These are phyloP conservation scores for Trifolium fragiferum DNA, from an alignment of 306 rosid species.

Conservation along the genomic window DNA sequence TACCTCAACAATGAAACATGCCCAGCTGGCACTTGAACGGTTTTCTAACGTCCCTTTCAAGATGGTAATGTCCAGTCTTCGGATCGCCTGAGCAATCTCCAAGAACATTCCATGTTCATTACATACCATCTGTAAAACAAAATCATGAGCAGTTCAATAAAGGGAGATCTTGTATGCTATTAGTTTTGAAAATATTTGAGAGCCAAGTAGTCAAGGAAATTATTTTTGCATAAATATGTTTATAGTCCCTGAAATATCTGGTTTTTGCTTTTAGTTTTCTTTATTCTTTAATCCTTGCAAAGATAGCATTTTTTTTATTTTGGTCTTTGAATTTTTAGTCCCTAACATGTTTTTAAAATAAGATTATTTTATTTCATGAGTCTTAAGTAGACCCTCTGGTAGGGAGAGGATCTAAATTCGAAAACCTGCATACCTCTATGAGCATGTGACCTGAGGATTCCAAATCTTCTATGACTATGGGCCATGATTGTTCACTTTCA, in stretches of 20 bases:
- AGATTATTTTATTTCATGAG: no score
- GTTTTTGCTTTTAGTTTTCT: no score
- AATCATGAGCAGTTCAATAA: slow-evolving; percentile 12
- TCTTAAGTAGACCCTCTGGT: background rate
- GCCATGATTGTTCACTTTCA: slow-evolving; percentile 62
- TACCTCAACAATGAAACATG: slow-evolving; percentile 88
- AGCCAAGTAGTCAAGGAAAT: background rate
- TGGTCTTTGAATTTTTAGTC: no score
- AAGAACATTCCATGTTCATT: slow-evolving; percentile 74
- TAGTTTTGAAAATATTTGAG: background rate
- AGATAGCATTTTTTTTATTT: no score
- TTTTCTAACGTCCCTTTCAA: slow-evolving; percentile 72
- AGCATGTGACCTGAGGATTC: slow-evolving; percentile 77
- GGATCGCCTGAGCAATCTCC: slow-evolving; percentile 79
- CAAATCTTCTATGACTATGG: slow-evolving; percentile 88
- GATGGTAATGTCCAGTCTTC: slow-evolving; percentile 62
- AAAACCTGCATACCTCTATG: slow-evolving; percentile 61
- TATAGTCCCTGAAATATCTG: no score
- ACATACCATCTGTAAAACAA: slow-evolving; percentile 57
- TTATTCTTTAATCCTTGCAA: no score
- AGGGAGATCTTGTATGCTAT: background rate
- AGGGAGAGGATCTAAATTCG: background rate
- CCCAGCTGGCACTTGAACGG: slow-evolving; percentile 62
- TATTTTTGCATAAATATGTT: no score
- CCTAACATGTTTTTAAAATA: no score